These are phyloP conservation scores for Eimeria acervulina DNA, from an alignment of 169 alveolate genomes.

Conservation along the genomic window DNA sequence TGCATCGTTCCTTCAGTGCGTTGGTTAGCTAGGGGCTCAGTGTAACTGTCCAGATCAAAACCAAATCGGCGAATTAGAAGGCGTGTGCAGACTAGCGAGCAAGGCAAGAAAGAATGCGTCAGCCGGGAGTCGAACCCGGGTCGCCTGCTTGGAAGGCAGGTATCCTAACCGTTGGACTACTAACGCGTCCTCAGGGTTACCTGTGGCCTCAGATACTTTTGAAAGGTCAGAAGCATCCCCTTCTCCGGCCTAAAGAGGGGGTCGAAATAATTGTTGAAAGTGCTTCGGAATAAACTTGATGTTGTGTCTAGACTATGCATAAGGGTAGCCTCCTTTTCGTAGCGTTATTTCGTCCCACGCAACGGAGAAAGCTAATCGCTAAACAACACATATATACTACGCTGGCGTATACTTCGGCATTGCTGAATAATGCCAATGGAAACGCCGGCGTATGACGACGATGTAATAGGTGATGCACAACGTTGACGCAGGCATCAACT, in stretches of 20 bases:
- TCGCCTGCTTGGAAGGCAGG: constrained; percentile 99
- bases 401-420: not conserved
- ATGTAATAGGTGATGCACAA: not conserved
- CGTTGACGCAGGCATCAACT: not conserved
- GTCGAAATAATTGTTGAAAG: not conserved
- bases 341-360: too few species aligned
- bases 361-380: too few species aligned
- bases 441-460: not conserved
- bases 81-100: not conserved
- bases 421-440: not conserved
- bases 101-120: constrained; percentile 91
- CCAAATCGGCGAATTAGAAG: too few species aligned
- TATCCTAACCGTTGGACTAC: constrained; percentile 99
- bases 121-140: constrained; percentile 99
- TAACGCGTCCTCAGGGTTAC: constrained; percentile 90
- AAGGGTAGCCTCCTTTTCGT: too few species aligned
- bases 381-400: too few species aligned
- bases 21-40: not conserved
- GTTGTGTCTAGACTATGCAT: not conserved
- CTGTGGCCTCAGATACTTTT: not conserved
- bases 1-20: not conserved
- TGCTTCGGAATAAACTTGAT: not conserved
- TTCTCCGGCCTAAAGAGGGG: not conserved
- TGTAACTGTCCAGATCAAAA: too few species aligned
- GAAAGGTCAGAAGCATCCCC: not conserved